Evolutionary conservation across 805 yeast species (phyloP), one percentile per base, ranked within the genome.

Genomic region (Metschnikowia dekortorum): DNA sequence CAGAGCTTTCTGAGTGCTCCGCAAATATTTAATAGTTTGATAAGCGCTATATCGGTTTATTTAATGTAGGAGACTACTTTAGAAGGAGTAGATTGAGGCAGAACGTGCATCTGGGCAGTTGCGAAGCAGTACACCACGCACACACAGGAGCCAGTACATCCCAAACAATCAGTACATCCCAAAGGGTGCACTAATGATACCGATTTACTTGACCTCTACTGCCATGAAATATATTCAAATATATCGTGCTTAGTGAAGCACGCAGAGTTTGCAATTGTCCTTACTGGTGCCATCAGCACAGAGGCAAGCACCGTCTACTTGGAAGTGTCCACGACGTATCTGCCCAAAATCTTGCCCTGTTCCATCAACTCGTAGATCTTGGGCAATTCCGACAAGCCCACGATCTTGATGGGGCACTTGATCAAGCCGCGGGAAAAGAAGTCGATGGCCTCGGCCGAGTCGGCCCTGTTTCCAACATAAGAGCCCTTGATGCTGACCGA

Each of bases 381-480:
- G 58, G 87, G 82, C 61, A 87, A 76, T 63, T 82, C 82, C 52
- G 89, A 81, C 61, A 88, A 77, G 51, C 90, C 89, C 48, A 83
- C 89, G 68, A 89, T 66, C 74, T 81, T 80, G 74, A 87, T 83
- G 60, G 89, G 87, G 55, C 88, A 80, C 68, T 78, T 75, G 66
- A 85, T 85, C 65, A 82, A 72, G 55, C 91, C 92, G 68, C 88
- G 78, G 59, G 76, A 55, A 70, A 83, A 84, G 79, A 86, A 85
- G 61, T 84, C 87, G 57, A 86, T 70, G 49, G 92, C 90, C 75
- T 87, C 91, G 56, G 84, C 79, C 57, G 92, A 81, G 72, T 89
- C 96, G 57, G 86, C 85, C 73, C 95, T 84, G 82, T 87, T 87
- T 62, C 96, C 96, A 55, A 88, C 96, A 66, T 86, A 86, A 47